Percentiles rank a stretch among this genome's conserved stretches.
Evolutionary conservation across 2,329 filamentous ascomycete genomes (phyloP).

Genomic region (Aspergillus phoenicis): DNA sequence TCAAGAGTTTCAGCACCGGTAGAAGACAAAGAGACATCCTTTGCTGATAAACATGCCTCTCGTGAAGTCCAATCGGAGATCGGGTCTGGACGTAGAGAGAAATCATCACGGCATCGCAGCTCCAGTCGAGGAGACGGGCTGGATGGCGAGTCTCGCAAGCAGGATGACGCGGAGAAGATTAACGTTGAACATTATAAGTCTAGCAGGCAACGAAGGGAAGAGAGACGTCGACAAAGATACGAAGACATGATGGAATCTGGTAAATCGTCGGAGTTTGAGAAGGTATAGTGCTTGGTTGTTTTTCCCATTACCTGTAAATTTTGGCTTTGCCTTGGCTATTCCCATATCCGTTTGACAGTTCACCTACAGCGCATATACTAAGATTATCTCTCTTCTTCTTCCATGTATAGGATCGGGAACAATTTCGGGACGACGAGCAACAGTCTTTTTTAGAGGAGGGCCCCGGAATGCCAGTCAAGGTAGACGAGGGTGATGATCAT

Average conservation of each 20-base stretch:
- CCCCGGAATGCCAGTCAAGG: constrained; percentile 59
- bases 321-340: constrained; percentile 28
- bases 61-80: constrained; percentile 42
- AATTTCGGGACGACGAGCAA: constrained; percentile 40
- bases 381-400: constrained; percentile 29
- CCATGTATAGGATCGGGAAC: constrained; percentile 37
- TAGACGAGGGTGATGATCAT: constrained; percentile 41
- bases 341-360: constrained; percentile 21
- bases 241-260: constrained; percentile 41
- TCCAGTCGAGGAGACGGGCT: constrained; percentile 47
- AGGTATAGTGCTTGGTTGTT: constrained; percentile 43
- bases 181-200: constrained; percentile 37
- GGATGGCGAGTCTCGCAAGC: constrained; percentile 36
- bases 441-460: constrained; percentile 67
- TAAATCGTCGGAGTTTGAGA: constrained; percentile 35
- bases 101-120: constrained; percentile 41
- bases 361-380: constrained; percentile 36
- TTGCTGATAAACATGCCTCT: constrained; percentile 31
- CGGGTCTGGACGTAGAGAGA: constrained; percentile 47
- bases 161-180: constrained; percentile 41
- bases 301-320: constrained; percentile 33
- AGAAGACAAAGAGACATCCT: constrained; percentile 29
- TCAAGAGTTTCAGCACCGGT: constrained; percentile 38
- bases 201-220: constrained; percentile 39
- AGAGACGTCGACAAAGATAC: constrained; percentile 39